phyloP scores from a whole-genome alignment of 805 yeast species.

The Millerozyma acaciae region DNA sequence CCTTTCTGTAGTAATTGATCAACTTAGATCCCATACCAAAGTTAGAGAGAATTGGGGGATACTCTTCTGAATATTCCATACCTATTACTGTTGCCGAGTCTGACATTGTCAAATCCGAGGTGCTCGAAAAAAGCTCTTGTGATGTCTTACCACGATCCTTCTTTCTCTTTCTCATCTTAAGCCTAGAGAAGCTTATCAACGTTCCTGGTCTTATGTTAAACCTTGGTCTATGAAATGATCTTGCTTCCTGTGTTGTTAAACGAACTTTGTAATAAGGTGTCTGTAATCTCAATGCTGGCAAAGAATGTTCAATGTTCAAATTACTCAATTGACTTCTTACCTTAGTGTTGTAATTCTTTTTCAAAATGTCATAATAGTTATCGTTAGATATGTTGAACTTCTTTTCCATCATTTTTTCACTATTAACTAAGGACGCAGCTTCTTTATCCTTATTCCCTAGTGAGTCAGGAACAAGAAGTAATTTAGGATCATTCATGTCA shows the following conservation, averaged over 20 bases:
- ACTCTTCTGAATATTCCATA: slow-evolving; percentile 88
- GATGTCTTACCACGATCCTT: slow-evolving; percentile 82
- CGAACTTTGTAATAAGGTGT: slow-evolving; percentile 86
- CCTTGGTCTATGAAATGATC: slow-evolving; percentile 77
- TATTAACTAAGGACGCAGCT: slow-evolving; percentile 46
- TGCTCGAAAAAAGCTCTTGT: slow-evolving; percentile 63
- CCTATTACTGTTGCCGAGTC: slow-evolving; percentile 76
- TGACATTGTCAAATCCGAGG: slow-evolving; percentile 76
- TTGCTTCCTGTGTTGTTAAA: slow-evolving; percentile 58
- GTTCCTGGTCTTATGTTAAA: slow-evolving; percentile 78
- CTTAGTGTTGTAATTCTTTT: slow-evolving; percentile 84
- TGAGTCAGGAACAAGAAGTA: slow-evolving; percentile 58
- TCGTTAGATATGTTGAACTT: slow-evolving; percentile 89
- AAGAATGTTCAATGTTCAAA: slow-evolving; percentile 83
- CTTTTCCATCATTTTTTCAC: slow-evolving; percentile 49
- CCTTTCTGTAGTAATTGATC: slow-evolving; percentile 88
- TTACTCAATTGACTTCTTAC: slow-evolving; percentile 91
- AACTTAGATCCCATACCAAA: slow-evolving; percentile 96
- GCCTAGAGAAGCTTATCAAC: slow-evolving; percentile 66
- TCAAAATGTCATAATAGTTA: slow-evolving; percentile 73
- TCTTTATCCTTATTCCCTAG: slow-evolving; percentile 10
- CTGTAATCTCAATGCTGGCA: slow-evolving; percentile 83
- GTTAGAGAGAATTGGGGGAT: slow-evolving; percentile 75
- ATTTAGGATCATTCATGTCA: slow-evolving; percentile 84
- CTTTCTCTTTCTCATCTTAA: slow-evolving; percentile 78